Evolutionary conservation across 257 asterid species (phyloP).

Genomic region (Pogostemon cablin): DNA sequence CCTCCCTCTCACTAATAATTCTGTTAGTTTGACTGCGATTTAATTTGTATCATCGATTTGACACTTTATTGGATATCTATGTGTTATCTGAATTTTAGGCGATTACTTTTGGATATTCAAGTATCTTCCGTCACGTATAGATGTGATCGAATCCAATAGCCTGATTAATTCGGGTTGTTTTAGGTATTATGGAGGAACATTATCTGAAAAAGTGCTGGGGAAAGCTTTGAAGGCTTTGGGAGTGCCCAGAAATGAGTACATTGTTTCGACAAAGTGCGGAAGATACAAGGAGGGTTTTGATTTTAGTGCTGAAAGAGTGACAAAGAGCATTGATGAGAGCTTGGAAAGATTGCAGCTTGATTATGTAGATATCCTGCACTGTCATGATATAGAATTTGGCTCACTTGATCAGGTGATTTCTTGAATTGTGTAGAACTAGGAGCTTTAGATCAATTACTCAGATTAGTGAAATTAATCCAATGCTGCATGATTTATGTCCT

Average conservation of each 20-base stretch:
- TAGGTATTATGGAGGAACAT: conserved; percentile 93
- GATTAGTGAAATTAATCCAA: too few species aligned
- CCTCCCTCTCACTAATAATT: not conserved
- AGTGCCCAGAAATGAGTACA: conserved; percentile 80
- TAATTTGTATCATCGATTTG: not conserved
- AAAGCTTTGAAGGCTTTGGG: conserved; percentile 81
- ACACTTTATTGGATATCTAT: not conserved
- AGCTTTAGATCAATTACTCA: not conserved
- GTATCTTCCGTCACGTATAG: not conserved
- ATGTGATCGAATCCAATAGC: conserved; percentile 3
- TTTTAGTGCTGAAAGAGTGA: conserved; percentile 96
- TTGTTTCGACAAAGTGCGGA: conserved; percentile 95
- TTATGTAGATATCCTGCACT: conserved; percentile 88
- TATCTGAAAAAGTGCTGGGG: conserved; percentile 84
- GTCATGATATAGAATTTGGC: conserved; percentile 95
- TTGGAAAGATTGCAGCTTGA: conserved; percentile 96
- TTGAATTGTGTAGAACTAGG: not conserved
- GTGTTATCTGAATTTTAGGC: conserved; percentile 15
- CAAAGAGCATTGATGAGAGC: conserved; percentile 90
- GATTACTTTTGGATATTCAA: conserved; percentile 2
- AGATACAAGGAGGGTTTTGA: conserved; percentile 91
- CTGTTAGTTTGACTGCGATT: not conserved
- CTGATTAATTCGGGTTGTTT: conserved; percentile 12
- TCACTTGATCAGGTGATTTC: conserved; percentile 85
- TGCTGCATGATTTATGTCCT: too few species aligned